These are phyloP conservation scores for Neonectria sp. DNA, from an alignment of 2,329 filamentous ascomycete species.

Conservation along the genomic window DNA sequence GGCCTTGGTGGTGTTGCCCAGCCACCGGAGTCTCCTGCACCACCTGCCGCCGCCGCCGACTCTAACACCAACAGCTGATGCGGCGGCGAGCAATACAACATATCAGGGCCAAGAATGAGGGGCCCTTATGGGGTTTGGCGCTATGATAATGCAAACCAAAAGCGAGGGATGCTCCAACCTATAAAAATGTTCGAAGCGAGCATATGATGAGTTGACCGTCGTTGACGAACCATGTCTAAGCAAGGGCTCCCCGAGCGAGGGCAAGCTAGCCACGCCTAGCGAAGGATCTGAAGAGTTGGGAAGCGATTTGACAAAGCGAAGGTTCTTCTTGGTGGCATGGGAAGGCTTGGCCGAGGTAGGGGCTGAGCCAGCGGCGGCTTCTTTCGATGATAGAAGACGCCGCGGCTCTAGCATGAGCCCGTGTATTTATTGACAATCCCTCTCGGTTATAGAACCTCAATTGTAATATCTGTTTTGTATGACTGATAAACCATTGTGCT, in stretches of 20 bases:
- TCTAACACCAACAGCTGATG: constrained; percentile 45
- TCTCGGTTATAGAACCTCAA: constrained; percentile 43
- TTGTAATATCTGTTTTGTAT: constrained; percentile 48
- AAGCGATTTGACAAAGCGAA: constrained; percentile 33
- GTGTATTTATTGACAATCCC: constrained; percentile 40
- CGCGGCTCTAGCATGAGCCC: constrained; percentile 35
- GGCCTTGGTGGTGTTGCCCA: constrained; percentile 54
- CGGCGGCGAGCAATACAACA: constrained; percentile 10
- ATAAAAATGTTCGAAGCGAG: constrained; percentile 36
- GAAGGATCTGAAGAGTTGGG: constrained; percentile 29
- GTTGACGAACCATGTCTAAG: constrained; percentile 31
- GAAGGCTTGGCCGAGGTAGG: constrained; percentile 14
- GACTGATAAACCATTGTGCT: neutral
- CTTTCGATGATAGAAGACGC: constrained; percentile 25
- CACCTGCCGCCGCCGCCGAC: constrained; percentile 52
- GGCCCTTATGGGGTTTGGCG: constrained; percentile 25
- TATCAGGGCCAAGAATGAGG: constrained; percentile 18
- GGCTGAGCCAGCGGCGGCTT: constrained; percentile 4
- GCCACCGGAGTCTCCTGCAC: constrained; percentile 52
- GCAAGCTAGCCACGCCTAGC: constrained; percentile 32
- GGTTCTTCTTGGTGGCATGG: constrained; percentile 14
- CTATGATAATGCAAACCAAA: constrained; percentile 26
- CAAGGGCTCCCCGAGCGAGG: constrained; percentile 28
- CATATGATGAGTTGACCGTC: constrained; percentile 35
- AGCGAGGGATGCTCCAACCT: constrained; percentile 36